phyloP scores from a whole-genome alignment of 192 early-diverging fungal genomes.

The Chytriomyces confervae region DNA sequence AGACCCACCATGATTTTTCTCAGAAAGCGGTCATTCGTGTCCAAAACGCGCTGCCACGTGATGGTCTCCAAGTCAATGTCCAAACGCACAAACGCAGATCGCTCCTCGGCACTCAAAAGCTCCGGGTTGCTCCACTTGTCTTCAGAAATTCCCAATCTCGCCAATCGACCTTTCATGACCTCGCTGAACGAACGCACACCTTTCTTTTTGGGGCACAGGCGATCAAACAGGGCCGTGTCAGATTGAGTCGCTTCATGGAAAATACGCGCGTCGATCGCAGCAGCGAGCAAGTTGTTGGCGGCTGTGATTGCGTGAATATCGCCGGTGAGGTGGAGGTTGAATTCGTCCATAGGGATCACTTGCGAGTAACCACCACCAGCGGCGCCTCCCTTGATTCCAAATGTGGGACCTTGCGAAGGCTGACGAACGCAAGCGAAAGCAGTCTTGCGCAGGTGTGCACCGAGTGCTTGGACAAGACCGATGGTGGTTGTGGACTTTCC shows the following conservation, averaged over 20 bases:
- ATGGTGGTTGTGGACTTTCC: slow-evolving; percentile 98
- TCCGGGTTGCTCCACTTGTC: slow-evolving; percentile 65
- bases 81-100: slow-evolving; percentile 79
- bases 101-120: slow-evolving; percentile 80
- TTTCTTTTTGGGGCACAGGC: slow-evolving; percentile 87
- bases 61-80: slow-evolving; percentile 96
- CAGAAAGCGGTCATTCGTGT: slow-evolving; percentile 96
- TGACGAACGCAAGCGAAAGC: slow-evolving; percentile 97
- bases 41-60: slow-evolving; percentile 95
- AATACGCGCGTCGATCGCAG: slow-evolving; percentile 95
- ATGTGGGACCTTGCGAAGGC: slow-evolving; percentile 98
- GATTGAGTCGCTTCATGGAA: slow-evolving; percentile 93
- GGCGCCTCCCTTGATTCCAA: slow-evolving; percentile 99
- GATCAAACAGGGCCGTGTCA: slow-evolving; percentile 83
- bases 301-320: slow-evolving; percentile 99
- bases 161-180: slow-evolving; percentile 82
- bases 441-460: slow-evolving; percentile 84
- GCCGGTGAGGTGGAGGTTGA: slow-evolving; percentile 98
- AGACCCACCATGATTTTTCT: slow-evolving; percentile 89
- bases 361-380: slow-evolving; percentile 99
- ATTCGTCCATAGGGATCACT: slow-evolving; percentile 99
- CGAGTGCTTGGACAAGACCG: slow-evolving; percentile 94
- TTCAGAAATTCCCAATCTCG: slow-evolving; percentile 82
- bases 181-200: slow-evolving; percentile 80
- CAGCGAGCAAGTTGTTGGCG: slow-evolving; percentile 96